A percentile compares a stretch with the other conserved stretches of the same genome.
phyloP scores from a whole-genome alignment of 1,284 basidiomycete species.

The Sphagnurus paluster region DNA sequence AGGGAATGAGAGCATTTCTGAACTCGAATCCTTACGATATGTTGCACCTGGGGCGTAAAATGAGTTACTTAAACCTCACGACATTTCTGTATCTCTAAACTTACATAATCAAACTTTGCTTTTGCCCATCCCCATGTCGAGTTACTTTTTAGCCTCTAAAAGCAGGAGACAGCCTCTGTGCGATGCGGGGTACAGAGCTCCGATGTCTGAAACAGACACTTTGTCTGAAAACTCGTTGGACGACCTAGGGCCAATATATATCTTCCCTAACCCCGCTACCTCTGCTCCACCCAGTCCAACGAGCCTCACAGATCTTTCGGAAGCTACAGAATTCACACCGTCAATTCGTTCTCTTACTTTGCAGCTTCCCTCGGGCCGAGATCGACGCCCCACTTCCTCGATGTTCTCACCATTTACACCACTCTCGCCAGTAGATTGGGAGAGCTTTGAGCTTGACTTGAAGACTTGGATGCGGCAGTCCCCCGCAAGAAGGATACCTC shows the following conservation, averaged over 20 bases:
- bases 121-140: neutral
- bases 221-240: neutral
- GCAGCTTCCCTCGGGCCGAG: neutral
- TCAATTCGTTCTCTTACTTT: constrained; percentile 10
- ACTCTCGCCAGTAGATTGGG: constrained; percentile 1
- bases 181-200: neutral
- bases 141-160: constrained; percentile 1
- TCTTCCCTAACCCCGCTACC: constrained; percentile 26
- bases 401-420: constrained; percentile 1
- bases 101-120: neutral
- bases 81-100: neutral
- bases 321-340: constrained; percentile 14
- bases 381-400: neutral
- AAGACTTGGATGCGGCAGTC: too few species aligned
- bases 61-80: neutral
- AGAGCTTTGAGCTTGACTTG: neutral
- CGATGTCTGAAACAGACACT: neutral
- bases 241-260: constrained; percentile 21
- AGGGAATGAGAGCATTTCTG: constrained; percentile 45
- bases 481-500: too few species aligned
- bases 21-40: constrained; percentile 56
- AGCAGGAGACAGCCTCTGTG: constrained; percentile 1
- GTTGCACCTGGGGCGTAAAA: constrained; percentile 50
- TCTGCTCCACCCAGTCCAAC: constrained; percentile 25
- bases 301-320: constrained; percentile 20